Base-by-base conservation (phyloP, 345 rosid species). In the Psidium guajava region DNA sequence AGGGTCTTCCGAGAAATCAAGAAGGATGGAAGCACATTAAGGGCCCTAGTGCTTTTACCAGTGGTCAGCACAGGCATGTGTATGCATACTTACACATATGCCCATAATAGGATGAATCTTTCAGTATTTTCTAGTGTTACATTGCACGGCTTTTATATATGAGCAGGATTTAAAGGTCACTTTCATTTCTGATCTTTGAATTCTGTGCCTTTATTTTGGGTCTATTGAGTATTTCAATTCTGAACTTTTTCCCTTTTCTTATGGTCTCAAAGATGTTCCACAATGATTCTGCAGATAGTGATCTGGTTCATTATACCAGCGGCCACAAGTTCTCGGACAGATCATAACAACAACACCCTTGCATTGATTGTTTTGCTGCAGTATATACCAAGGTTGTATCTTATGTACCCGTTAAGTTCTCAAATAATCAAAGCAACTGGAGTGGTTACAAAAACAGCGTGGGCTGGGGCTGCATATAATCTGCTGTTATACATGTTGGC, bases 321-420 rank as follows among this genome's bases (percentile, higher is more conserved):
- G 22, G 89, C 93, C 77, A 89, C 90, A 89, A 90, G 89, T 56
- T 87, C 91, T 87, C 90, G 85, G 87, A 90, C 89, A 27, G 91
- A 91, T 89, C 94, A 91, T 87, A 92, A 93, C 84, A 93, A 92
- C 89, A 93, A 93, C 82, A 91, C 94, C 69, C 93, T 95, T 84
- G 96, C 95, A 40, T 88, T 95, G 89, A 93, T 95, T 88, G 95
- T 94, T 86, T 90, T 94, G 75, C 88, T 94, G 47, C 98, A 95
- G 44, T 94, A 94, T 88, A 88, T 95, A 42, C 98, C 95, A 12
- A 91, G 98, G 84, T 88, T 97, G 80, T 97, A 97, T 88, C 92
- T 97, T 73, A 94, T 97, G 11, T 95, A 93, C 73, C 98, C 98
- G 12, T 88, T 95, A 82, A 95, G 98, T 86, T 93, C 98, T 84